A percentile compares a stretch with the other conserved stretches of the same genome.
phyloP scores from a whole-genome alignment of 352 stramenopile species.

The Phytophthora megakarya region DNA sequence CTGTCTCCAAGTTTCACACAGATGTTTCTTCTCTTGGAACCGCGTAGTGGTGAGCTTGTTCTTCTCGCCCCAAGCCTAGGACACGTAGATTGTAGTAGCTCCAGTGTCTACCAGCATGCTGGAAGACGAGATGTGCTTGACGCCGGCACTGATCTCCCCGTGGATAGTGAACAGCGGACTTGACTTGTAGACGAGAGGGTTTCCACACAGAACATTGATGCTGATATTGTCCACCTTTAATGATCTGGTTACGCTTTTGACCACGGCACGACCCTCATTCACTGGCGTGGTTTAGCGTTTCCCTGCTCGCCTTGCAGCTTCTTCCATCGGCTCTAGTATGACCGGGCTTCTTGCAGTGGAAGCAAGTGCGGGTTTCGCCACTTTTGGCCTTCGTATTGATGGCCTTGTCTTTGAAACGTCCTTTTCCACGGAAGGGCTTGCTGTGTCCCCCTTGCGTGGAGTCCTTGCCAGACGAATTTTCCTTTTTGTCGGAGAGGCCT shows the following conservation, averaged over 20 bases:
- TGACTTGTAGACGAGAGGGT: constrained; percentile 7
- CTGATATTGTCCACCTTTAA: constrained; percentile 6
- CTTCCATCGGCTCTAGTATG: neutral
- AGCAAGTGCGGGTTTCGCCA: neutral
- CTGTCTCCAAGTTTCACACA: neutral
- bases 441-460: no score
- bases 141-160: neutral
- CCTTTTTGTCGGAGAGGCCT: no score
- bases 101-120: neutral
- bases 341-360: neutral
- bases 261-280: neutral
- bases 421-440: no score
- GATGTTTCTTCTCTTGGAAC: neutral
- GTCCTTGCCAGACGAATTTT: no score
- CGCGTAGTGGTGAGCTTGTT: neutral
- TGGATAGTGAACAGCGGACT: neutral
- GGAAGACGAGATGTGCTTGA: neutral
- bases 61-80: neutral
- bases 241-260: neutral
- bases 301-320: neutral
- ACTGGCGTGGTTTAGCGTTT: neutral
- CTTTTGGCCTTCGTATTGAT: neutral
- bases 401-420: no score
- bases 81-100: neutral
- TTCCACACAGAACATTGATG: constrained; percentile 16